A percentile compares a stretch with the other conserved stretches of the same genome.
Evolutionary conservation across 768 basidiomycete genomes (phyloP).

Genomic region (Termitomyces sp.): DNA sequence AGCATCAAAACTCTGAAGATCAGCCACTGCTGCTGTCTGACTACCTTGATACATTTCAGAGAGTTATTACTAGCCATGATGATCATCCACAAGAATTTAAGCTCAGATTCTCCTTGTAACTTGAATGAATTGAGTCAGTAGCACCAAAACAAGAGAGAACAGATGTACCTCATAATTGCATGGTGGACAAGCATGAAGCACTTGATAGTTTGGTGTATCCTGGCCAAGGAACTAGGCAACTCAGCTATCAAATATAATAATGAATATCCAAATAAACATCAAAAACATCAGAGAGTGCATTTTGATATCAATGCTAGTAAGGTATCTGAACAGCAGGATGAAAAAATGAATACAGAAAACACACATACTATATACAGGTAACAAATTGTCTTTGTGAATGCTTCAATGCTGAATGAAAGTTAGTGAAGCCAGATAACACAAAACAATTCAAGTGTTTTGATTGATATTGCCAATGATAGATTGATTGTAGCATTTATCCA

Average conservation of each 20-base stretch:
- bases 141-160: not conserved
- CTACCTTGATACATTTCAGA: conserved; percentile 18
- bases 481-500: too few species aligned
- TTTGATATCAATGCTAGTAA: conserved; percentile 18
- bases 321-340: too few species aligned
- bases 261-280: conserved; percentile 28
- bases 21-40: conserved; percentile 13
- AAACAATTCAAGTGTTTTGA: too few species aligned
- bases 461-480: too few species aligned
- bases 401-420: too few species aligned
- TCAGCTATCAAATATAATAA: not conserved
- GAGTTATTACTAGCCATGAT: conserved; percentile 23
- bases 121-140: not conserved
- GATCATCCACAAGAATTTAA: conserved; percentile 19
- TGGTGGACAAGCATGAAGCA: conserved; percentile 28
- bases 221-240: conserved; percentile 22
- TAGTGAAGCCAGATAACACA: too few species aligned
- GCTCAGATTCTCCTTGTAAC: conserved; percentile 24
- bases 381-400: not conserved
- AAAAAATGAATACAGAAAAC: not conserved
- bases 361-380: not conserved
- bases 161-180: conserved; percentile 29
- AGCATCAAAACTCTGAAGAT: conserved; percentile 9
- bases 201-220: conserved; percentile 25
- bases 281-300: conserved; percentile 25